phyloP scores from a whole-genome alignment of 805 yeast species.

The Myxozyma neotropica region DNA sequence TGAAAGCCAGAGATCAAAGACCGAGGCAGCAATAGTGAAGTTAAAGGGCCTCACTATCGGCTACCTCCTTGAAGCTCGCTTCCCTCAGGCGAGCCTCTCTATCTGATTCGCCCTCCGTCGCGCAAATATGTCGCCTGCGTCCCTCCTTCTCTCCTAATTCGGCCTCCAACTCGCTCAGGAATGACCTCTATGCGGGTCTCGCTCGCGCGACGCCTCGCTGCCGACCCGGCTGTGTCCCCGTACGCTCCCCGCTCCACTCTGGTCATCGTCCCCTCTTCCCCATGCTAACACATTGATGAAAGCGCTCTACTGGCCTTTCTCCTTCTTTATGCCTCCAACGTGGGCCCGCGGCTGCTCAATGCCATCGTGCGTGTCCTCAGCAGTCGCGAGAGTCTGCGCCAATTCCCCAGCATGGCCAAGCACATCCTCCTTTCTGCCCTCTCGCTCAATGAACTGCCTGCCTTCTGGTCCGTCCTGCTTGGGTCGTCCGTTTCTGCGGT shows the following conservation, averaged over 20 bases:
- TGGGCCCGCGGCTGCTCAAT: conserved; percentile 19
- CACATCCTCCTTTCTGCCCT: conserved; percentile 20
- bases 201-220: not conserved
- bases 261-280: not conserved
- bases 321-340: conserved; percentile 18
- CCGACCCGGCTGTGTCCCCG: conserved; percentile 13
- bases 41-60: too few relatives aligned
- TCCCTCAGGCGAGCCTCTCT: too few relatives aligned
- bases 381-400: not conserved
- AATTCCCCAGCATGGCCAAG: conserved; percentile 2
- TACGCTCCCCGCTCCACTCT: not conserved
- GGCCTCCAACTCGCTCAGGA: too few relatives aligned
- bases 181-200: not conserved
- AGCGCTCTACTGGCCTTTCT: conserved; percentile 21
- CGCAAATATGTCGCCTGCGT: not conserved
- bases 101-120: too few relatives aligned
- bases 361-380: not conserved
- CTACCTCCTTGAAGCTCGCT: too few relatives aligned
- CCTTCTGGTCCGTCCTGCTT: conserved; percentile 19
- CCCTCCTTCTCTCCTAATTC: not conserved
- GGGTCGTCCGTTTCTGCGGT: conserved; percentile 8
- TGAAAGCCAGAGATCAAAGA: not conserved
- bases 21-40: conserved; percentile 6
- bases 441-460: conserved; percentile 10
- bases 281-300: not conserved